Conservation (phyloP, 108 stramenopile genomes). For the Nitzschia putrida region DNA sequence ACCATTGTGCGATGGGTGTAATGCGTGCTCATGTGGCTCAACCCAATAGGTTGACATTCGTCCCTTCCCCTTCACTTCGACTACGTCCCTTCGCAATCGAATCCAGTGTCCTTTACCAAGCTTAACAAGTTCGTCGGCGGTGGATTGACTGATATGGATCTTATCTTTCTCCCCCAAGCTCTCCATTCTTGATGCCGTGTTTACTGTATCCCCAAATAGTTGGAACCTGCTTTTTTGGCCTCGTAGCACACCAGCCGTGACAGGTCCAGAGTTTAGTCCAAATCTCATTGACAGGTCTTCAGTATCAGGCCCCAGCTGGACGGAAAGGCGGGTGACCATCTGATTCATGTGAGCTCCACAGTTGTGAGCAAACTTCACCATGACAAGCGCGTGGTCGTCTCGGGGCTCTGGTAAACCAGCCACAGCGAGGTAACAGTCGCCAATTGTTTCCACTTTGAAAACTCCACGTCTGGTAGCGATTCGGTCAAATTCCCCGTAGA, state of each 20-base stretch:
- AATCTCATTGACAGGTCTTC: background rate
- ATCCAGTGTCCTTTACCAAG: constrained; percentile 31
- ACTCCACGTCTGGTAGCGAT: background rate
- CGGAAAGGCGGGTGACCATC: background rate
- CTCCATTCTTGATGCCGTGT: background rate
- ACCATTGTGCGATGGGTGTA: too few relatives aligned
- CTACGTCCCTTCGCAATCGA: constrained; percentile 15
- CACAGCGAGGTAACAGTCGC: constrained; percentile 3
- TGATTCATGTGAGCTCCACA: constrained; percentile 1
- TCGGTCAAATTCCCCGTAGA: background rate
- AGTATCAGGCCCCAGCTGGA: constrained; percentile 1
- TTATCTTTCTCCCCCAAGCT: background rate
- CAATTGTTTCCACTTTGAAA: constrained; percentile 11
- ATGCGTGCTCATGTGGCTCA: too few relatives aligned
- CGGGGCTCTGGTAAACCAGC: background rate
- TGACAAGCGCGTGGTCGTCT: background rate
- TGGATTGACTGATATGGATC: constrained; percentile 22
- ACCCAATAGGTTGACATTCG: background rate
- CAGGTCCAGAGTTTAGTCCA: background rate
- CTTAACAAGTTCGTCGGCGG: constrained; percentile 24
- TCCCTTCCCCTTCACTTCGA: constrained; percentile 28
- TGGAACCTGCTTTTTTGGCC: constrained; percentile 2
- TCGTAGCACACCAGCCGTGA: constrained; percentile 3
- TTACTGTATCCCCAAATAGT: constrained; percentile 6
- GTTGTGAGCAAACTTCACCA: background rate